Conservation (phyloP, 2,329 filamentous ascomycete genomes). For the Elsinoe necatrix region DNA sequence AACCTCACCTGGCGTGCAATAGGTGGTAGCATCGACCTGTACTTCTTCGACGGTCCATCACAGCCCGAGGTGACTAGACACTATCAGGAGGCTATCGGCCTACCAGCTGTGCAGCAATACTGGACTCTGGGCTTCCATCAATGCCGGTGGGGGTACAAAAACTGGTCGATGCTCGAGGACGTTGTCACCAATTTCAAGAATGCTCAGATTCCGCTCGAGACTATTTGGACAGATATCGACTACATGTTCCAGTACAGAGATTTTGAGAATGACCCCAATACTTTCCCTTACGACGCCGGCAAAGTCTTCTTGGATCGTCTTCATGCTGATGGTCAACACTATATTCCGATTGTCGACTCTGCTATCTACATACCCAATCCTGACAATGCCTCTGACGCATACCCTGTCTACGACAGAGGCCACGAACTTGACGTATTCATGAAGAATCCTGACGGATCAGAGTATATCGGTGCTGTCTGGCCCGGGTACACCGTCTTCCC, state of each 20-base stretch:
- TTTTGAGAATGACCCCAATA: conserved; percentile 48
- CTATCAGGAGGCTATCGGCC: conserved; percentile 57
- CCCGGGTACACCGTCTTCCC: conserved; percentile 56
- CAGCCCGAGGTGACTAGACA: conserved; percentile 60
- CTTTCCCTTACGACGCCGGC: conserved; percentile 43
- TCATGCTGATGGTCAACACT: conserved; percentile 48
- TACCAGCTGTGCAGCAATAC: conserved; percentile 73
- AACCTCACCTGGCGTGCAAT: conserved; percentile 66
- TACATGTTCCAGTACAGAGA: conserved; percentile 55
- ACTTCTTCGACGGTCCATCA: conserved; percentile 67
- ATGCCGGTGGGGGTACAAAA: conserved; percentile 64
- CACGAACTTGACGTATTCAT: conserved; percentile 29
- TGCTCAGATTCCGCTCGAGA: conserved; percentile 51
- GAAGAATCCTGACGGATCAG: conserved; percentile 29
- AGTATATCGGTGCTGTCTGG: conserved; percentile 49
- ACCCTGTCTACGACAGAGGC: conserved; percentile 34
- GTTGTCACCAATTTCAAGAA: conserved; percentile 46
- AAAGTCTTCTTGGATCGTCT: conserved; percentile 45
- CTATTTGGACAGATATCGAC: conserved; percentile 41
- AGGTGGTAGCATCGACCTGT: conserved; percentile 70
- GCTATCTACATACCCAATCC: conserved; percentile 67
- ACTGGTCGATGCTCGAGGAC: conserved; percentile 58
- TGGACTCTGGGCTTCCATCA: conserved; percentile 77
- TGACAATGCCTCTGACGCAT: conserved; percentile 57
- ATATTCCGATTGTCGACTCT: conserved; percentile 53